These are phyloP conservation scores for Monosporascus sp. DNA, from an alignment of 2,329 filamentous ascomycete genomes.

Conservation along the genomic window DNA sequence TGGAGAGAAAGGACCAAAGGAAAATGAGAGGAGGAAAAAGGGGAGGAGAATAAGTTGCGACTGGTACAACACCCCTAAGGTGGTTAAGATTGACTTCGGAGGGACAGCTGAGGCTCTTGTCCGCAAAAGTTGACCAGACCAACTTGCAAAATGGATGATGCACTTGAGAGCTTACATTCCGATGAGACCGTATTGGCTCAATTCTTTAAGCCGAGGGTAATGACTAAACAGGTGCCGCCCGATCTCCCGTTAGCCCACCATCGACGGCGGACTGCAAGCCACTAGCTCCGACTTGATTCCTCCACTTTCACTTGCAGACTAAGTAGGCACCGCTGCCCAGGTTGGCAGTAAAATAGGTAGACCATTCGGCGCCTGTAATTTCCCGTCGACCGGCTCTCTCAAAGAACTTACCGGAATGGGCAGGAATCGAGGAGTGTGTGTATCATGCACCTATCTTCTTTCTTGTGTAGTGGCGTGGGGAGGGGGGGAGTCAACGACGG, in stretches of 20 bases:
- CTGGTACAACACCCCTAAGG: neutral
- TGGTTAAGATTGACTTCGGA: neutral
- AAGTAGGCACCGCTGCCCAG: neutral
- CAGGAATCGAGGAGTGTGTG: neutral
- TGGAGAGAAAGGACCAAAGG: neutral
- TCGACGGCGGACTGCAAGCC: neutral
- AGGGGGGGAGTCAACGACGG: too few relatives aligned
- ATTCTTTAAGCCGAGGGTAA: neutral
- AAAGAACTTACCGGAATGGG: neutral
- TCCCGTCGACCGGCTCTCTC: too few relatives aligned
- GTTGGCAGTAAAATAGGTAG: too few relatives aligned
- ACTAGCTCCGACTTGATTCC: neutral
- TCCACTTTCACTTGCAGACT: neutral
- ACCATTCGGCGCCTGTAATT: too few relatives aligned
- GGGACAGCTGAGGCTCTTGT: slow-evolving; percentile 21
- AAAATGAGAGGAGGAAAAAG: slow-evolving; percentile 4
- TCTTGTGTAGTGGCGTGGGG: too few relatives aligned
- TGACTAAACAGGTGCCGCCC: neutral
- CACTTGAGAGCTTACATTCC: neutral
- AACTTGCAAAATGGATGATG: neutral
- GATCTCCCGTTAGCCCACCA: neutral
- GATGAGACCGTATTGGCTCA: neutral
- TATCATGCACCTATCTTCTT: too few relatives aligned
- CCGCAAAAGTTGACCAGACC: slow-evolving; percentile 20
- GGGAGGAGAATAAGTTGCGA: slow-evolving; percentile 5